These are phyloP conservation scores for Colletotrichum spinosum DNA, from an alignment of 2,329 filamentous ascomycete species.

Conservation along the genomic window DNA sequence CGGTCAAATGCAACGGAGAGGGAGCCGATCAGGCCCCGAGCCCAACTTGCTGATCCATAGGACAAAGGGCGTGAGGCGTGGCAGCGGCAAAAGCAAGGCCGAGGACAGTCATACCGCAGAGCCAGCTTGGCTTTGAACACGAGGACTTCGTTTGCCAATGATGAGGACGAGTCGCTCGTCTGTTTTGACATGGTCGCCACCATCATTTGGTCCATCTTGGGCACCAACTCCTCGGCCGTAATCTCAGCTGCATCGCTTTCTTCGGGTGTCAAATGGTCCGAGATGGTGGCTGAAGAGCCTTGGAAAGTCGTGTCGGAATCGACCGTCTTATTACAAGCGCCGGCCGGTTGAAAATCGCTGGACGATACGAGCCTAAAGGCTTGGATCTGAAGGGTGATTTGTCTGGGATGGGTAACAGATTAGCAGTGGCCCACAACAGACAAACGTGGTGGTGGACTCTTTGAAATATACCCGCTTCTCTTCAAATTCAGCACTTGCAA, in stretches of 20 bases:
- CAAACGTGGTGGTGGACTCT: too few species aligned
- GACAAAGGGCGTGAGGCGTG: background rate
- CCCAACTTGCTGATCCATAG: background rate
- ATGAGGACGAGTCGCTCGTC: background rate
- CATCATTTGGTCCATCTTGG: background rate
- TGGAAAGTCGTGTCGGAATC: too few species aligned
- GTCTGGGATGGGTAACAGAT: too few species aligned
- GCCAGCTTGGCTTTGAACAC: background rate
- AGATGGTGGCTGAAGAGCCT: too few species aligned
- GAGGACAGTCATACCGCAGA: background rate
- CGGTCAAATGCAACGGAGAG: background rate
- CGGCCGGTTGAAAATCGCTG: background rate
- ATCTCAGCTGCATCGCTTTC: too few species aligned
- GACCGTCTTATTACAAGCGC: rapidly evolving
- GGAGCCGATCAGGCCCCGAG: background rate
- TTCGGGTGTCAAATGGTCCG: too few species aligned
- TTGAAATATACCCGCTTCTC: background rate
- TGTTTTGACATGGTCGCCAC: rapidly evolving
- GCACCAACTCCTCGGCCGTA: too few species aligned
- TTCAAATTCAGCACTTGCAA: background rate
- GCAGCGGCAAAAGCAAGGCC: conserved; percentile 14
- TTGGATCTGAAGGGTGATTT: background rate
- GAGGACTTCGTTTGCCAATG: background rate
- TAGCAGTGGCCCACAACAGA: too few species aligned
- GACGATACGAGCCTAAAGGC: too few species aligned